Base-by-base conservation (phyloP, 2,329 filamentous ascomycete genomes). In the Ophiostoma angusticollis region DNA sequence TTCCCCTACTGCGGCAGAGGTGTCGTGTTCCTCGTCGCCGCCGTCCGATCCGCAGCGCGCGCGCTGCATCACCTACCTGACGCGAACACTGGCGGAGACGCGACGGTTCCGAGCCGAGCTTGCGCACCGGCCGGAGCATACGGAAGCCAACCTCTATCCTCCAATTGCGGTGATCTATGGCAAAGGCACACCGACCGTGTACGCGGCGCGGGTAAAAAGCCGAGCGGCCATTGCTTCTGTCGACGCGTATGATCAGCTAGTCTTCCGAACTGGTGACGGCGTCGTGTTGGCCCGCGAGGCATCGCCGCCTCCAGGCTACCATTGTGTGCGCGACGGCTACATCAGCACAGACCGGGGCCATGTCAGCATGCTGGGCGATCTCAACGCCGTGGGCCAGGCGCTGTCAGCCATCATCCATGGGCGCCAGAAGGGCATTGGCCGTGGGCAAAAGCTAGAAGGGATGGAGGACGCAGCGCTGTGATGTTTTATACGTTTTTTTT, bases 201-300 rank as follows among this genome's bases (percentile, higher is more conserved):
- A 78, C 53, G 85, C 80, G 0, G 84, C 84, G 0, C 77, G 79
- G 31, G 84, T 96, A 0, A 62, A 71, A 12, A 74, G 75, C 2
- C 67, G 71, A 4, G 85, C 89, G 39, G 77, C 71, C 0, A 94
- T 95, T 48, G 72, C 76, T 35, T 74, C 76, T 44, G 64, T 74
- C 0, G 84, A 93, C 56, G 79, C 76, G 1, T 95, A 93, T 55
- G 85, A 93, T 47, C 80, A 93, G 49, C 67, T 96, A 3, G 73
- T 84, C 0, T 95, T 95, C 60, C 80, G 82, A 1, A 80, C 79
- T 17, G 86, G 87, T 2, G 87, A 96, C 54, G 89, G 87, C 0
- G 87, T 96, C 0, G 85, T 89, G 39, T 68, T 95, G 6, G 84
- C 87, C 0, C 75, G 75, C 36, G 84, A 89, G 45, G 82, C 86